Evolutionary conservation across 345 rosid genomes (phyloP).

Genomic region (Lepidium didymum): DNA sequence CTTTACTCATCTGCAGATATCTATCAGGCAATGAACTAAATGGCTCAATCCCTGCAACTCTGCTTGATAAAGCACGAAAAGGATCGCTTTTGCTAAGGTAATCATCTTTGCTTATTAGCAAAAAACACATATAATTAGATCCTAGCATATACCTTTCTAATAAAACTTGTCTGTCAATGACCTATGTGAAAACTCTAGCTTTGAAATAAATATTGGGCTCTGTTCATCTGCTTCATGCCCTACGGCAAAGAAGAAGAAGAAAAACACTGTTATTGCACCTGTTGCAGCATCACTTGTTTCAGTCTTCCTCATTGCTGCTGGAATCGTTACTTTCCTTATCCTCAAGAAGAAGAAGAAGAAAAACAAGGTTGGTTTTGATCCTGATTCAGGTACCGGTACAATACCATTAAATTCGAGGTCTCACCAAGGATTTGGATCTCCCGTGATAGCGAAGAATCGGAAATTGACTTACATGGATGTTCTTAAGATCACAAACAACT

Average conservation of each 20-base stretch:
- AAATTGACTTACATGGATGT: conserved; percentile 32
- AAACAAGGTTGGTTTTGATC: conserved; percentile 5
- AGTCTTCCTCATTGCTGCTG: conserved; percentile 18
- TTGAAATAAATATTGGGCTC: conserved; percentile 37
- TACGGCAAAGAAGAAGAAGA: conserved; percentile 25
- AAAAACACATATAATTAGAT: neutral
- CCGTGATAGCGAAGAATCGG: conserved; percentile 18
- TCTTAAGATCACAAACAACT: conserved; percentile 37
- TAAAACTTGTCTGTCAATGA: neutral
- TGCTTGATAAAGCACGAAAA: conserved; percentile 32
- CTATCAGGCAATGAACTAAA: conserved; percentile 34
- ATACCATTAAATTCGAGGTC: conserved; percentile 27
- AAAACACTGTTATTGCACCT: conserved; percentile 8
- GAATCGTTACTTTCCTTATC: neutral
- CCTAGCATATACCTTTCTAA: neutral
- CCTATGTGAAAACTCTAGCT: conserved; percentile 19
- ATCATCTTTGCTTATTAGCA: neutral
- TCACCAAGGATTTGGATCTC: conserved; percentile 16
- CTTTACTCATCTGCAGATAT: conserved; percentile 29
- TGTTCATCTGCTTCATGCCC: conserved; percentile 30
- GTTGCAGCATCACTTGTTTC: conserved; percentile 17
- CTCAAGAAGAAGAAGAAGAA: conserved; percentile 23
- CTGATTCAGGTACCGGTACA: conserved; percentile 21
- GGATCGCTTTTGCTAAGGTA: conserved; percentile 36
- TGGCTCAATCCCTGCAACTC: conserved; percentile 41